A percentile compares a stretch with the other conserved stretches of the same genome.
Conservation (phyloP, 208 protist genomes). For the Trypanosoma theileri region DNA sequence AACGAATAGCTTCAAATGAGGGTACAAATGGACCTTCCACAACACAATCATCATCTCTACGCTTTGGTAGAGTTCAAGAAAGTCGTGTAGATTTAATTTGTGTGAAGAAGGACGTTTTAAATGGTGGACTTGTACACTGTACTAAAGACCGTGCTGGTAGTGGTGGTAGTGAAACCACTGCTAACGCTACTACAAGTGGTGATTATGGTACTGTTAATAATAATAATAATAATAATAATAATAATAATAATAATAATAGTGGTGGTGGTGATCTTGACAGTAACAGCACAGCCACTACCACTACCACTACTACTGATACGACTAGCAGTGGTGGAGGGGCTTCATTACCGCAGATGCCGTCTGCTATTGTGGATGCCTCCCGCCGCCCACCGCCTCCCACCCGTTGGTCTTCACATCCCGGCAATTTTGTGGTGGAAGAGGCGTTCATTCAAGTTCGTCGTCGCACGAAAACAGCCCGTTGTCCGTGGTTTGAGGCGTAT, state of each 20-base stretch:
- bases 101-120: conserved; percentile 39
- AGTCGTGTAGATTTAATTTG: conserved; percentile 70
- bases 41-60: conserved; percentile 30
- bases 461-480: conserved; percentile 53
- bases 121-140: conserved; percentile 42
- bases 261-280: no score
- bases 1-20: background rate
- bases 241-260: no score
- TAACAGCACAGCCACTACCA: no score
- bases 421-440: conserved; percentile 77
- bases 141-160: conserved; percentile 44
- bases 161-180: no score
- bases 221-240: no score
- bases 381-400: conserved; percentile 33
- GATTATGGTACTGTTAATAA: background rate
- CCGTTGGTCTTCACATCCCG: conserved; percentile 39
- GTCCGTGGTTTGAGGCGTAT: conserved; percentile 70
- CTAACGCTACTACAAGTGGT: no score
- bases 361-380: conserved; percentile 37
- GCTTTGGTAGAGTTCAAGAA: conserved; percentile 45
- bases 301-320: no score
- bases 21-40: background rate
- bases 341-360: conserved; percentile 31
- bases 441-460: conserved; percentile 63
- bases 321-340: background rate